Percentiles rank a stretch among this genome's conserved stretches.
Conservation (phyloP, 2,329 filamentous ascomycete species). For the Curvularia hawaiiensis region DNA sequence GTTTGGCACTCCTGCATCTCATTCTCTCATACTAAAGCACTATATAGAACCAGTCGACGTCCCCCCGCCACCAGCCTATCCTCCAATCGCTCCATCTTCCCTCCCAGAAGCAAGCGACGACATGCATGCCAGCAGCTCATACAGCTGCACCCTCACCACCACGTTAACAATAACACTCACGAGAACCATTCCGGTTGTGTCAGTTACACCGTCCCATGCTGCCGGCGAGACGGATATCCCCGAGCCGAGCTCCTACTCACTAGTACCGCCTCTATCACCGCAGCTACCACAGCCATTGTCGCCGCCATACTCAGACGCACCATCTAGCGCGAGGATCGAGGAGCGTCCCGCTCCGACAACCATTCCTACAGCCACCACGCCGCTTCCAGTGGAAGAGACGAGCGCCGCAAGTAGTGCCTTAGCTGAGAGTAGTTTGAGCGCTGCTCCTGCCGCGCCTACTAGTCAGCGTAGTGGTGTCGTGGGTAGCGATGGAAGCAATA, state of each 20-base stretch:
- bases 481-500: neutral
- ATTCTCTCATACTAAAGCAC: neutral
- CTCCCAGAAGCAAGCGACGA: neutral
- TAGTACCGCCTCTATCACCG: neutral
- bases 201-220: constrained; percentile 2
- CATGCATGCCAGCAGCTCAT: neutral
- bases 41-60: neutral
- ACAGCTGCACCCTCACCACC: neutral
- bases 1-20: neutral
- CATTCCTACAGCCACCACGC: neutral
- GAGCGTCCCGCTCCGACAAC: neutral
- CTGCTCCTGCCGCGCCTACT: neutral
- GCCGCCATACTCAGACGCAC: neutral
- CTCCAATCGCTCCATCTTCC: neutral
- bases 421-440: neutral
- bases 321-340: neutral
- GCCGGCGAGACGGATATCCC: neutral
- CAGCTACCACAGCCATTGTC: neutral
- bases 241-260: neutral
- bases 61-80: neutral
- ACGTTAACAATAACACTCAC: constrained; percentile 1
- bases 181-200: constrained; percentile 2
- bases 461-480: neutral
- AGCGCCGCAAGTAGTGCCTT: too few species aligned
- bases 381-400: neutral